Base-by-base conservation (phyloP, 345 rosid species). In the Arabidopsis suecica region DNA sequence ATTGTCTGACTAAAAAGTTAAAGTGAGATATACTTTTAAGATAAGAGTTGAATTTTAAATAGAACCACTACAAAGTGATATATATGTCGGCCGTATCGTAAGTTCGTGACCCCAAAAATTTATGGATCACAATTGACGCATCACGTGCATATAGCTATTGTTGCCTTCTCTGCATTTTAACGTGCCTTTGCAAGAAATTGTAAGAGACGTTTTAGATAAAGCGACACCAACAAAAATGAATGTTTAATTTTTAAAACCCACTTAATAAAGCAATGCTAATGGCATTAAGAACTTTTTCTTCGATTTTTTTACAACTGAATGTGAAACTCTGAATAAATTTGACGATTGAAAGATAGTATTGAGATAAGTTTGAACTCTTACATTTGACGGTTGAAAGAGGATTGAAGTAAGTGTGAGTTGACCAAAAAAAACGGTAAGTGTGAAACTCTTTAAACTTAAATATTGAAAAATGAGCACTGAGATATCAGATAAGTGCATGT, bases 381-480 rank as follows among this genome's bases (percentile, higher is more conserved):
- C 16, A 48, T 10, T 33, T 42, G 41, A 42, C 30, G 42, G 7
- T 12, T 18, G 65, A 69, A 57, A 32, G 30, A 33, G 49, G 38
- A 36, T 16, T 37, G 18, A 37, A 33, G 12, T 25, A 37, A 36
- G 48, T 22, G 33, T 59, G 58, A 23, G 34, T 61, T 50, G 61
- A 40, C 60, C 61, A 18, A 40, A 41, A 33, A 30, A 38, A 48
- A 8, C 0, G 33, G 4, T 50, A 60, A 16, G 50, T 49, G 34
- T 61, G 53, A 61, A 49, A 23, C 45, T 57, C 44, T 20, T 44
- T 42, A 18, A 48, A 30, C 13, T 36, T 5, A 25, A 32, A 48
- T 23, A 12, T 42, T 60, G 32, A 12, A 72, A 48, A 72, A 37
- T 30, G 51, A 72, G 61, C 61, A 51, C n/a, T 18, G 25, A 59